Evolutionary conservation across 2,329 filamentous ascomycete genomes (phyloP), one percentile per base, ranked within the genome.

Genomic region (Orbilia ellipsospora): DNA sequence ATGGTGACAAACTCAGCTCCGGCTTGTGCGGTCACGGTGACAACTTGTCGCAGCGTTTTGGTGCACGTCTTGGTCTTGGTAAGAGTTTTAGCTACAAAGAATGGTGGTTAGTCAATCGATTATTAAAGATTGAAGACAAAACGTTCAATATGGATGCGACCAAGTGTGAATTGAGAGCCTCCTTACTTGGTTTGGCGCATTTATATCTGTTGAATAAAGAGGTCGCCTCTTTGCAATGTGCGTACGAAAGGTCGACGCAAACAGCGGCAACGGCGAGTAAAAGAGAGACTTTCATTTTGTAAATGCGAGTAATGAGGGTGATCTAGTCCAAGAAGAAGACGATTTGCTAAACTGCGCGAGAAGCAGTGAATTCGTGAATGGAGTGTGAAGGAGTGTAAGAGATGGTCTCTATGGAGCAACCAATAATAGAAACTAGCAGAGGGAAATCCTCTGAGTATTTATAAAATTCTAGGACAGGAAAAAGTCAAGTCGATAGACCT

Each of bases 201-300:
- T 57, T 69, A 40, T 69, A 62, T 15, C 56, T 62, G 16, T 40
- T 62, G n/a, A 69, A 42, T 40, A 59, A 62, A 15, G 65, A 57
- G n/a, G 36, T 40, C 26, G 65, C 65, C 31, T 69, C 57, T 16
- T 50, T 57, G 36, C 65, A 69, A 13, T 69, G 57, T n/a, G 65
- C 65, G 5, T 52, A 52, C 18, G 56, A 51, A 36, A 69, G 15
- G n/a, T 69, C 65, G 40, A 57, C 65, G 57, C 56, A 60, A 45
- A 69, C 55, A 26, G 65, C 65, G 50, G 40, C 50, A 28, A 40
- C 48, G 26, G 54, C 28, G 7, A 69, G 23, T 0, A 52, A 23
- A 51, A 36, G 31, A 50, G 56, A 36, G 50, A 69, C 0, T 57
- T 69, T 69, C 65, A 69, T 69, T 23, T 69, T 62, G 50, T 23